Evolutionary conservation across 1,284 basidiomycete species (phyloP), one percentile per base, ranked within the genome.

Genomic region (Austroboletus novae-zelandiae): DNA sequence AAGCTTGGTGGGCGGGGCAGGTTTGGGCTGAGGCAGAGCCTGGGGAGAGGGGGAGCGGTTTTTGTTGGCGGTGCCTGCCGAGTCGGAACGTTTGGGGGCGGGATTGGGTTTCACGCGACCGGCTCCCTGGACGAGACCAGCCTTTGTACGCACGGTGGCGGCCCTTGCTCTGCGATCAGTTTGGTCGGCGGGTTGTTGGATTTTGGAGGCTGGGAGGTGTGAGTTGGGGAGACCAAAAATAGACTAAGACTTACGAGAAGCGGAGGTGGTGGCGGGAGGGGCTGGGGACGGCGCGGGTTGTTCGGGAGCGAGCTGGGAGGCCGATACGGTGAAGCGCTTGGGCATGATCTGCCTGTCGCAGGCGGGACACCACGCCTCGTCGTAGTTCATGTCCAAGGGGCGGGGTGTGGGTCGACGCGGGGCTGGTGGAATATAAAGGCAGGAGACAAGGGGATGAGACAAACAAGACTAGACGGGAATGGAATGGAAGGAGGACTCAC

Each of bases 321-420:
- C 61, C 40, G 78, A 69, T 51, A 86, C 76, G 18, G 73, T 74
- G 55, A 71, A 73, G 57, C 84, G 82, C 61, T 85, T 86, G 25
- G 87, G 87, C 23, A 80, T 71, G 56, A 89, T 89, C 56, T 83
- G 81, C 58, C 79, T 74, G 59, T 81, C 77, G 72, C 87, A 89
- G 60, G 79, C 79, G 45, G 84, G 84, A 75, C 87, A 89, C 83
- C 84, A 89, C 47, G 77, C 73, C 54, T 81, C 75, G 71, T 86
- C 73, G 68, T 75, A 77, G 59, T 81, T 76, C 70, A 80, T 76
- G 57, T 73, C 73, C 67, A 69, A 71, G 35, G 51, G 17, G 40
- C 48, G 34, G 27, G 27, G 30, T 4, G 20, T 17, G 11, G 48
- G 40, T 40, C 29, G 32, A 25, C 5, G 35, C 2, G 31, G 30